Percentiles rank a stretch among this genome's conserved stretches.
Conservation (phyloP, 2,329 filamentous ascomycete species). For the Chrysosporium queenslandicum region DNA sequence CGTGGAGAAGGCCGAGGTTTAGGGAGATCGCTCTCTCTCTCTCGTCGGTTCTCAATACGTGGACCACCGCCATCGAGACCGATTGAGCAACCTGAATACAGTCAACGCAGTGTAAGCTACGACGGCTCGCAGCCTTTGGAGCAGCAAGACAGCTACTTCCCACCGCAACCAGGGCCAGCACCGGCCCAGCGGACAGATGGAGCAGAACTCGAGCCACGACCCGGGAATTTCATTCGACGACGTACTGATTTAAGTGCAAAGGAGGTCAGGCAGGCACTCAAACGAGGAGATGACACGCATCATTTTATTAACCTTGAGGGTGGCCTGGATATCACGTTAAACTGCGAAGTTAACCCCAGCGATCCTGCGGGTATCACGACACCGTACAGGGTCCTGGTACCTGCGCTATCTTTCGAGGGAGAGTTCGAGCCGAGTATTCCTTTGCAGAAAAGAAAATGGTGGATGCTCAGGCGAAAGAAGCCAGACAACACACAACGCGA, state of each 20-base stretch:
- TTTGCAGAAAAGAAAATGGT: constrained; percentile 32
- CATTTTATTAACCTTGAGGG: constrained; percentile 64
- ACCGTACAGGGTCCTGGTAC: constrained; percentile 78
- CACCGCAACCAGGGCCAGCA: constrained; percentile 17
- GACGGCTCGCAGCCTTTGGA: constrained; percentile 27
- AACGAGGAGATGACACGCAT: constrained; percentile 43
- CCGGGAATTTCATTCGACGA: constrained; percentile 52
- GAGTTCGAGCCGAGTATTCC: constrained; percentile 30
- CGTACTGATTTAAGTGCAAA: constrained; percentile 59
- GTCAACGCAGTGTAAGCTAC: constrained; percentile 28
- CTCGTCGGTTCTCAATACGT: constrained; percentile 41
- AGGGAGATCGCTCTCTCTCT: constrained; percentile 24
- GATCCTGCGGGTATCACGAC: constrained; percentile 82
- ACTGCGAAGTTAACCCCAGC: constrained; percentile 75
- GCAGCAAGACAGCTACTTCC: constrained; percentile 28
- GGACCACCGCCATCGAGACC: constrained; percentile 34
- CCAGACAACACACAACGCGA: constrained; percentile 1
- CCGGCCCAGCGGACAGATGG: constrained; percentile 6
- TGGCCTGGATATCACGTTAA: constrained; percentile 76
- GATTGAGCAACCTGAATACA: constrained; percentile 12
- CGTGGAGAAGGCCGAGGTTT: constrained; percentile 43
- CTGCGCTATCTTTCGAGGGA: constrained; percentile 53
- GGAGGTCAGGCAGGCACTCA: constrained; percentile 48
- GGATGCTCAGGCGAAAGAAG: constrained; percentile 24
- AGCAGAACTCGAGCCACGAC: constrained; percentile 23